These are phyloP conservation scores for Magnusiomyces paraingens DNA, from an alignment of 1,139 yeast genomes.

Conservation along the genomic window DNA sequence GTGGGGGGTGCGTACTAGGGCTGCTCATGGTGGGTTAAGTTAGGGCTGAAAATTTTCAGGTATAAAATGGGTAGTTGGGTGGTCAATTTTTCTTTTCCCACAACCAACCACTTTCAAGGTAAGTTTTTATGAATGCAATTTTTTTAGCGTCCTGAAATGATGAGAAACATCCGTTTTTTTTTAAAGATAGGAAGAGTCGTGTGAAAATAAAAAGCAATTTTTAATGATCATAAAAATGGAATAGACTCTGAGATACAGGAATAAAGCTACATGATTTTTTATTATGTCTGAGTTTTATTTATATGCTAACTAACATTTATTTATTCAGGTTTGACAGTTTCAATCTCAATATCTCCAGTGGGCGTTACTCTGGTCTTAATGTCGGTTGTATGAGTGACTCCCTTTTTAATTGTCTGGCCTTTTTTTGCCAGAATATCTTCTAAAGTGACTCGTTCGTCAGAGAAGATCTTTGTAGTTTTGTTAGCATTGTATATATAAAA, in stretches of 20 bases:
- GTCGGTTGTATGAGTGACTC: conserved; percentile 16
- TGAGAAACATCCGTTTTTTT: conserved; percentile 2
- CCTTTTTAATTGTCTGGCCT: conserved; percentile 65
- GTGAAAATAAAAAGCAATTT: conserved; percentile 10
- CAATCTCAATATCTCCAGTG: conserved; percentile 5
- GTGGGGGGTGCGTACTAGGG: too few species aligned
- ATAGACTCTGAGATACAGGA: conserved; percentile 1
- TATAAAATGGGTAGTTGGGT: background rate
- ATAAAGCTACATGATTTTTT: too few species aligned
- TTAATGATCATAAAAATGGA: conserved; percentile 16
- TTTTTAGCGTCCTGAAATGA: background rate
- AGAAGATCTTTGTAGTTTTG: conserved; percentile 47
- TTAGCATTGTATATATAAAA: background rate
- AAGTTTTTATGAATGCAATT: background rate
- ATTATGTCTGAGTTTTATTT: too few species aligned
- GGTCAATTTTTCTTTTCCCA: background rate
- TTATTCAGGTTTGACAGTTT: conserved; percentile 4
- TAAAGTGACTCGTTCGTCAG: conserved; percentile 64
- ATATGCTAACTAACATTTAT: too few species aligned
- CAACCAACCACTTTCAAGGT: background rate
- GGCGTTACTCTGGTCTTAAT: background rate
- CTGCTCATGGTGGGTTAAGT: background rate
- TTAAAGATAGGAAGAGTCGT: conserved; percentile 19
- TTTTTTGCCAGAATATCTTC: conserved; percentile 72
- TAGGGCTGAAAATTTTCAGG: background rate